Evolutionary conservation across 768 basidiomycete species (phyloP).

Genomic region (Termitomyces sp.): DNA sequence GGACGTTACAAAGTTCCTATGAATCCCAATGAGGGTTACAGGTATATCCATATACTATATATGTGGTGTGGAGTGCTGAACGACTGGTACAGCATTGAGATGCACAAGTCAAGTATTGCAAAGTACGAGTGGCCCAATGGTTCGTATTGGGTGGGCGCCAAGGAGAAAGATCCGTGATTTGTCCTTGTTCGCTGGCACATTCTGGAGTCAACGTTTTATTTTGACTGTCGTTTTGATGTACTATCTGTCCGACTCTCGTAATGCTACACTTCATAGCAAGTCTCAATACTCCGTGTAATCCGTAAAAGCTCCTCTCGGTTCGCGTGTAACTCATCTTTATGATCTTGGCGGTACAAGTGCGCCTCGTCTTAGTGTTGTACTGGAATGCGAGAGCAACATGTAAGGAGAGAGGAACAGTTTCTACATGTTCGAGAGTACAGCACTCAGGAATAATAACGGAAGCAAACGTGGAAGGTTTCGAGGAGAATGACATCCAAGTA

Average conservation of each 20-base stretch:
- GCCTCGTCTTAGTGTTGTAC: too few relatives aligned
- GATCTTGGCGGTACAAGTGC: too few relatives aligned
- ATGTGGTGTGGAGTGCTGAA: not conserved
- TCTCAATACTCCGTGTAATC: not conserved
- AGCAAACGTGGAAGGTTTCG: too few relatives aligned
- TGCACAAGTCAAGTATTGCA: conserved; percentile 74
- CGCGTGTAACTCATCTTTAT: too few relatives aligned
- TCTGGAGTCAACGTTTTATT: not conserved
- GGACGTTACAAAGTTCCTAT: conserved; percentile 87
- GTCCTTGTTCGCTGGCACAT: not conserved
- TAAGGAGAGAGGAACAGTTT: too few relatives aligned
- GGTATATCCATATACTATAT: conserved; percentile 29
- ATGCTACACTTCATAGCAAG: not conserved
- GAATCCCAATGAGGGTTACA: conserved; percentile 75
- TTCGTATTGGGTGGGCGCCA: conserved; percentile 59
- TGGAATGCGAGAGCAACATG: too few relatives aligned
- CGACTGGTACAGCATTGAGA: conserved; percentile 63
- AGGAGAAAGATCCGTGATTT: conserved; percentile 1
- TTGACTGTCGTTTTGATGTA: not conserved
- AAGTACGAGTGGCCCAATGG: conserved; percentile 87
- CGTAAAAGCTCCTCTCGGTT: too few relatives aligned
- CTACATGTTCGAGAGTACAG: too few relatives aligned
- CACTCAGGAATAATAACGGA: too few relatives aligned
- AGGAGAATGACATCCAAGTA: too few relatives aligned
- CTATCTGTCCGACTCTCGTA: too few relatives aligned